Evolutionary conservation across 257 asterid genomes (phyloP).

Genomic region (Prunella vulgaris): DNA sequence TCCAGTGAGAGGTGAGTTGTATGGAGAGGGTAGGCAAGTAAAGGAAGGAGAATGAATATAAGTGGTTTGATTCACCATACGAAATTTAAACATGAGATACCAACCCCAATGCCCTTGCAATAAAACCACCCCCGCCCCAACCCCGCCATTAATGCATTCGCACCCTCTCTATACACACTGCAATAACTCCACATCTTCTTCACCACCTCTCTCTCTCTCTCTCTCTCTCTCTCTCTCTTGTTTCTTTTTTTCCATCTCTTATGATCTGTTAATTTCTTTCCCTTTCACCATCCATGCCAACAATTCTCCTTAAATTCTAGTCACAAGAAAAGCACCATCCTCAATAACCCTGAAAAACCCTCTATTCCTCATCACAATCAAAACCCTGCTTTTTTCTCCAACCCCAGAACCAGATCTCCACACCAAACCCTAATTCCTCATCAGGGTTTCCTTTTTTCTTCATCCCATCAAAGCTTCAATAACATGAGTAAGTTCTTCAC

Average conservation of each 20-base stretch:
- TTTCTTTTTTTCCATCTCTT: not conserved
- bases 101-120: constrained; percentile 40
- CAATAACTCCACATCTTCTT: constrained; percentile 61
- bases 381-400: constrained; percentile 1
- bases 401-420: constrained; percentile 40
- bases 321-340: constrained; percentile 60
- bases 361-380: not conserved
- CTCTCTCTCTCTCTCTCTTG: constrained; percentile 7
- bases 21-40: constrained; percentile 9
- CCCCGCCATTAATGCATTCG: constrained; percentile 71
- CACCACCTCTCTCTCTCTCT: constrained; percentile 8
- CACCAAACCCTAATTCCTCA: constrained; percentile 22
- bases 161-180: constrained; percentile 74
- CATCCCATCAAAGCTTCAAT: not conserved
- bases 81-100: constrained; percentile 44
- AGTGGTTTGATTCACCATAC: constrained; percentile 16
- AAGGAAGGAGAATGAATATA: not conserved
- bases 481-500: constrained; percentile 22
- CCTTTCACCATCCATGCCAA: constrained; percentile 25
- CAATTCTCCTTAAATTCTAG: constrained; percentile 54
- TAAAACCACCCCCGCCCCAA: constrained; percentile 42
- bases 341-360: constrained; percentile 16
- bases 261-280: constrained; percentile 12
- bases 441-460: constrained; percentile 22
- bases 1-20: constrained; percentile 30